Base-by-base conservation (phyloP, 768 basidiomycete species). In the Cystofilobasidium capitatum region DNA sequence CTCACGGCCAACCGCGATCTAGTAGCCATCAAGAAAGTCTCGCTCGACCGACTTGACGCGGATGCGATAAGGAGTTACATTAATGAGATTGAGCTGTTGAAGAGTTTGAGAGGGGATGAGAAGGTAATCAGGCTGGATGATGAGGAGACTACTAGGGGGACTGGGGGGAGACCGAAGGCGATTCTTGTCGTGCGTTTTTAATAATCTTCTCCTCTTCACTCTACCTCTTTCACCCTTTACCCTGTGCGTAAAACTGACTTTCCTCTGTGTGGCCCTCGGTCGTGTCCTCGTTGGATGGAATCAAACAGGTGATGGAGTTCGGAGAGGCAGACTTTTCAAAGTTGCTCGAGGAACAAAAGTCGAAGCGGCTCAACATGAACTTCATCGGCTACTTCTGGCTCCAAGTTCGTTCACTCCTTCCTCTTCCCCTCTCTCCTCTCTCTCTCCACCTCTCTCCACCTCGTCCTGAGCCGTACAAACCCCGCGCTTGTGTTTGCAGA, bases 311-410 rank as follows among this genome's bases (percentile, higher is more conserved):
- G 6, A 92, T 99, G 91, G 94, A 99, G 75, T 91, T 88, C 69
- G 94, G 94, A 10, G 94, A 99, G 79, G 84, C 91, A 44, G 94
- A 98, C 77, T 80, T 98, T 62, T 87, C 91, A 45, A 83, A 83
- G 71, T 77, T 99, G 65, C 76, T 99, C 68, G 83, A 84, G 70
- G 90, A 94, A 73, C 88, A 91, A 76, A 83, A 86, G 77, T 88
- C 85, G 72, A 86, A 91, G 73, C 82, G 87, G 0, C 72, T 96
- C 75, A 89, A 94, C 77, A 88, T 93, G 83, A 88, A 93, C 65
- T 94, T 93, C 84, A 83, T 97, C 37, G 86, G 90, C 22, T 88
- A 91, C 75, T 94, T 91, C 74, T 99, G 93, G 91, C 89, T 96
- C 74, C 94, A 98, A 84, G 92, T 90, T 69, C 31, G 82, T 76